Percentiles rank a stretch among this genome's conserved stretches.
Conservation (phyloP, 2,329 filamentous ascomycete genomes). For the Hymenoscyphus fraxineus region DNA sequence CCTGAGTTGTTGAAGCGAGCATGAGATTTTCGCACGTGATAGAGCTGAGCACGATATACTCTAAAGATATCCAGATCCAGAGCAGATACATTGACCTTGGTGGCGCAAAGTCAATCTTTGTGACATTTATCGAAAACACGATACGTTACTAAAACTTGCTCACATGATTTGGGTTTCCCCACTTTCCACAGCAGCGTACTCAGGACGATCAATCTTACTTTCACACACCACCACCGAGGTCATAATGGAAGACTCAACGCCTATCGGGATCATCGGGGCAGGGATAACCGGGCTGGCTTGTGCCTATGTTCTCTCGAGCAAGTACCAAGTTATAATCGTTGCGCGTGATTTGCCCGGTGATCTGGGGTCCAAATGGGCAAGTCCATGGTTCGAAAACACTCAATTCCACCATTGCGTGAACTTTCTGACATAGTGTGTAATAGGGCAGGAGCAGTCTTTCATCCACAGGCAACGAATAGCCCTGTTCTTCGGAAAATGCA, state of each 20-base stretch:
- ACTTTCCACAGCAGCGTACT: not conserved
- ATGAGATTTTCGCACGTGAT: not conserved
- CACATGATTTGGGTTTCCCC: not conserved
- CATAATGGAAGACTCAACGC: conserved; percentile 14
- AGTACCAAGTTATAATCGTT: conserved; percentile 27
- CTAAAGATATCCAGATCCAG: not conserved
- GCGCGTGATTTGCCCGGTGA: conserved; percentile 29
- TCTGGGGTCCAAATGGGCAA: conserved; percentile 26
- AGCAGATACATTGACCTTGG: not conserved
- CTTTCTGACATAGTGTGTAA: not conserved
- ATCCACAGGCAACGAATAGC: conserved; percentile 23
- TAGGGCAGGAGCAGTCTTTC: conserved; percentile 31
- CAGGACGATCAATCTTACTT: too few relatives aligned
- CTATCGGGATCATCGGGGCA: conserved; percentile 24
- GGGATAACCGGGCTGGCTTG: conserved; percentile 29
- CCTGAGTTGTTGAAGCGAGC: too few relatives aligned
- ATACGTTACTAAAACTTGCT: not conserved
- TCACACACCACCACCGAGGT: not conserved
- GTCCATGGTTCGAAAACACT: conserved; percentile 23
- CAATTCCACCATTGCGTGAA: not conserved
- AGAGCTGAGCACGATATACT: not conserved
- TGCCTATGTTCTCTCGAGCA: conserved; percentile 23
- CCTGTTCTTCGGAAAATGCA: conserved; percentile 24
- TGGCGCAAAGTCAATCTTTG: not conserved
- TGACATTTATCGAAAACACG: not conserved